Base-by-base conservation (phyloP, 768 basidiomycete species). In the button mushroom (Agaricus bisporus) region DNA sequence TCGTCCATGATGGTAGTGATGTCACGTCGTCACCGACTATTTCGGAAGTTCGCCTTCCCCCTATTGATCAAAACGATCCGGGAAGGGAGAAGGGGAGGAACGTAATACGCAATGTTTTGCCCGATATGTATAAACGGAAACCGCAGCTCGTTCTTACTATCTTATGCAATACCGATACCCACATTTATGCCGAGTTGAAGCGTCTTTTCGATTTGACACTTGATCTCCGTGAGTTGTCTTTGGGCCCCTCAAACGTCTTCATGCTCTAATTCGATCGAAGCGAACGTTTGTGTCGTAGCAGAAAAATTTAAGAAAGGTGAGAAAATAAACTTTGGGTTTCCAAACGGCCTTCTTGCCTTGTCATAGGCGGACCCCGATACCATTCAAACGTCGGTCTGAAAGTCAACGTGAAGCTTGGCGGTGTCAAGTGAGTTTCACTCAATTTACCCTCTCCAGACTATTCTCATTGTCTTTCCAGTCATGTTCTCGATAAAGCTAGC, bases 381-480 rank as follows among this genome's bases (percentile, higher is more conserved):
- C 86, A 86, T 51, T 86, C 88, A 12, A 92, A 91, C 61, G 84
- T 91, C 42, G 85, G 86, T 1, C 69, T 92, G 51, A 91, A 92
- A 62, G 75, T 91, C 47, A 93, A 93, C 61, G 81, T 83, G 66
- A 93, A 93, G 70, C 73, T 91, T 37, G 88, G 88, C 20, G 90
- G 90, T 8, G 70, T 84, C 42, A 93, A 93, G 70, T 89, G 76
- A 60, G 69, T 68, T 29, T 29, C 4, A 17, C 47, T 32, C 28
- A n/a, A 10, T 17, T 12, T 28, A 12, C 17, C 41, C 15, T 25
- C 32, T 58, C 22, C 43, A 56, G 41, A 22, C 56, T 45, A 12
- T 42, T n/a, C n/a, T 44, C 56, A 14, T 55, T 32, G 42, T n/a
- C 44, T 11, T 18, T 9, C 41, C 50, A 78, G 78, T 52, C 79